phyloP scores from a whole-genome alignment of 2,329 filamentous ascomycete genomes.

The Monosporascus sp. region DNA sequence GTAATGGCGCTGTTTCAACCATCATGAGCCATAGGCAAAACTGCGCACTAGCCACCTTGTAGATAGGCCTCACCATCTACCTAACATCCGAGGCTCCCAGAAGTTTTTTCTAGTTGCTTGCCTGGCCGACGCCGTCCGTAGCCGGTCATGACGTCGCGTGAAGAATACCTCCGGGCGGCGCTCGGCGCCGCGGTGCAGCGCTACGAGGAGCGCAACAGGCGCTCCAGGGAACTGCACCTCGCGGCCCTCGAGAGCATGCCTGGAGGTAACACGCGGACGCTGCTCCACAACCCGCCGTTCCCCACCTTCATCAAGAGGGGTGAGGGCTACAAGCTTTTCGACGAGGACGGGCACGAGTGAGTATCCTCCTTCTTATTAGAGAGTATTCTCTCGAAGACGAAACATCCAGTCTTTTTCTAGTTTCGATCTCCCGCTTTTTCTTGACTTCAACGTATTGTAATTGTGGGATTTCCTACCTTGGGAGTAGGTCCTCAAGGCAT shows the following conservation, averaged over 20 bases:
- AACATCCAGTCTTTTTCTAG: neutral
- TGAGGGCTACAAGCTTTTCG: slow-evolving; percentile 29
- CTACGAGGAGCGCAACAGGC: slow-evolving; percentile 31
- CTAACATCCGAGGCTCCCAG: too few species aligned
- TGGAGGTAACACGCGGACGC: slow-evolving; percentile 25
- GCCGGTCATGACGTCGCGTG: neutral
- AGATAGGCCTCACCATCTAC: too few species aligned
- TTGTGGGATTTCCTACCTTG: too few species aligned
- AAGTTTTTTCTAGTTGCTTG: too few species aligned
- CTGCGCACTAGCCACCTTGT: too few species aligned
- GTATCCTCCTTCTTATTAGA: slow-evolving; percentile 1
- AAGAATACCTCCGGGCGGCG: slow-evolving; percentile 15
- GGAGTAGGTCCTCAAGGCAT: too few species aligned
- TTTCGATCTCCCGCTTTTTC: neutral
- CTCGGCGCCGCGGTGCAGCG: slow-evolving; percentile 27
- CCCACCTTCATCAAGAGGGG: slow-evolving; percentile 36
- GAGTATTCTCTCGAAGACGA: too few species aligned
- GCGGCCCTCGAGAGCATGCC: slow-evolving; percentile 26
- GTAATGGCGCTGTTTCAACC: too few species aligned
- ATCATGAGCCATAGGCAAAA: too few species aligned
- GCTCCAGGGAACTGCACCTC: slow-evolving; percentile 32
- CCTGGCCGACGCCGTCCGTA: neutral
- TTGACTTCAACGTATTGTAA: neutral
- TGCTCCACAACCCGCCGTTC: slow-evolving; percentile 35
- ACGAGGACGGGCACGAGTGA: slow-evolving; percentile 34